Base-by-base conservation (phyloP, 106 monocot species). In the Agapanthus africanus region DNA sequence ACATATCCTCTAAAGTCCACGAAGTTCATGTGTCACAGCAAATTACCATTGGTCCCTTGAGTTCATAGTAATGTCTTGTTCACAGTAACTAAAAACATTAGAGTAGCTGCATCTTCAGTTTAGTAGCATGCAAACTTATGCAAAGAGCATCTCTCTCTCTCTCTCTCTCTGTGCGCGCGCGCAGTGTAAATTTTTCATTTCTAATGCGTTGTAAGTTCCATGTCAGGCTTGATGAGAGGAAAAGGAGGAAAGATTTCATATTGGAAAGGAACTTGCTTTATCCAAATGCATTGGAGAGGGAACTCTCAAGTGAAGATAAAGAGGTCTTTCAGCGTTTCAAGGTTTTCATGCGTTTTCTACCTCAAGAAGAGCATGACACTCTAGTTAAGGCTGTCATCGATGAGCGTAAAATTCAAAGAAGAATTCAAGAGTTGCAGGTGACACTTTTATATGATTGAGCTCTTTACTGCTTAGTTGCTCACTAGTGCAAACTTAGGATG, bases 381-480 rank as follows among this genome's bases (percentile, higher is more conserved):
- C 69, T 97, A 31, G 73, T 89, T 16, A 84, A 63, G 46, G 70
- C 67, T 73, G 73, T 87, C 19, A 72, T 97, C 54, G 84, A 86
- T 66, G 92, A 92, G 73, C 86, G 77, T 41, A 97, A 77, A 70
- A 82, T 91, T 66, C 86, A 86, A 16, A 86, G 80, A 77, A 84
- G 77, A 79, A 92, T 97, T 84, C 84, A 87, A 82, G 97, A 97
- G 46, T 89, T 97, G 66, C 91, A 97, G 84, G 97, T 89, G 32
- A 62, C 78, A 28, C 40, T 13, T 26, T 2, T 11, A 3, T 26
- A 26, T 65, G 26, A 18, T 78, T 65, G 10, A 46, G 36, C 36
- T 34, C 6, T 27, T 33, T 46, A 19, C 59, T 39, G 6, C 19
- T 59, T 40, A 26, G 39, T 21, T 54, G 54, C 26, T 23, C 52